A percentile compares a stretch with the other conserved stretches of the same genome.
Conservation (phyloP, 2,329 filamentous ascomycete genomes). For the Pseudocercospora eumusae region DNA sequence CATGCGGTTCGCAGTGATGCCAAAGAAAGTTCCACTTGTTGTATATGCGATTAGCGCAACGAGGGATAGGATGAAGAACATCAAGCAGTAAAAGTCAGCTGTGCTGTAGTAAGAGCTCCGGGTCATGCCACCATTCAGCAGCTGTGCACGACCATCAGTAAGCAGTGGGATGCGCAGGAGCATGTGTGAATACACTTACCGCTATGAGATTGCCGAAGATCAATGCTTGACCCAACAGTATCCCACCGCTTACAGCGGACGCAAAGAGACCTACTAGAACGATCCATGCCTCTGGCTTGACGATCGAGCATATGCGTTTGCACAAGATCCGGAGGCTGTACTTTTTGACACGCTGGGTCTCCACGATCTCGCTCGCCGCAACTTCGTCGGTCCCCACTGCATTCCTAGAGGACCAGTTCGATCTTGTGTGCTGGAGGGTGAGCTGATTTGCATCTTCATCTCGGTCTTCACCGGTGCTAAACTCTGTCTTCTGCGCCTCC, state of each 20-base stretch:
- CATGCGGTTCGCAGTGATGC: conserved; percentile 50
- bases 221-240: conserved; percentile 62
- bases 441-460: conserved; percentile 10
- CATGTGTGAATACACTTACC: conserved; percentile 9
- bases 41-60: conserved; percentile 51
- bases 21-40: conserved; percentile 51
- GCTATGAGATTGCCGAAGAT: conserved; percentile 56
- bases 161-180: background rate
- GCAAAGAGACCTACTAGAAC: conserved; percentile 47
- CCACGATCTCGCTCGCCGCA: background rate
- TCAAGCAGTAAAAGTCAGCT: conserved; percentile 48
- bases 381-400: background rate
- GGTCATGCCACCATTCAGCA: conserved; percentile 50
- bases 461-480: conserved; percentile 9
- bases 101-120: conserved; percentile 26
- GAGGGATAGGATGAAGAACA: conserved; percentile 58
- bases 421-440: conserved; percentile 12
- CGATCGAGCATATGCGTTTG: conserved; percentile 23
- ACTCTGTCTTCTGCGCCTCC: conserved; percentile 32
- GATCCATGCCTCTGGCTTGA: conserved; percentile 43
- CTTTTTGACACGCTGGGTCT: conserved; percentile 1
- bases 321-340: conserved; percentile 22
- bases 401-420: background rate
- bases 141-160: conserved; percentile 29
- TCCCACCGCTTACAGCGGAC: conserved; percentile 49